Evolutionary conservation across 2,329 filamentous ascomycete genomes (phyloP), one percentile per base, ranked within the genome.

Genomic region (Penicillium digitatum): DNA sequence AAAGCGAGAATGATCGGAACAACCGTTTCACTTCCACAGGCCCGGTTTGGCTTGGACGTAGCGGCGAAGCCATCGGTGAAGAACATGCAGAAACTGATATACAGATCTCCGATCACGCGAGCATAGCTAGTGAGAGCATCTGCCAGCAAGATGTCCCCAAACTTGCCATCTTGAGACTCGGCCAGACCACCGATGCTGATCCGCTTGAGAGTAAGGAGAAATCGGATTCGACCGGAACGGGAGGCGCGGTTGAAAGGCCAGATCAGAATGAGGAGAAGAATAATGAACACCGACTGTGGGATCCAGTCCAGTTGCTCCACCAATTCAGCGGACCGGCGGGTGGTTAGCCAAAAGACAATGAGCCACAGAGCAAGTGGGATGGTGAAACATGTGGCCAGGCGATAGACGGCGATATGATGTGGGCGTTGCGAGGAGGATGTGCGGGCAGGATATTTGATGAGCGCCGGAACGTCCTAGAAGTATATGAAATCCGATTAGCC

Each of bases 111-210:
- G 27, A 95, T 80, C 29, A 96, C 88, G 73, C 95, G 96, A 58
- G 93, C 87, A 72, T 97, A 99, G 67, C 89, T 95, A 39, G 94
- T 99, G 64, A 97, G 76, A 52, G 91, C 93, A 81, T 99, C 94
- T 32, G 94, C 92, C 18, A 99, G 83, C 55, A 99, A 77, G 49
- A 97, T 88, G 70, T 99, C 94, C 53, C 90, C 93, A 67, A 97
- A 97, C 69, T 95, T 96, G 52, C 93, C 91, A 72, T 96, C 89
- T 63, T 89, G 84, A 0, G 89, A 79, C 73, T 93, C 87, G 14
- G 94, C 93, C 24, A 99, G 81, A 0, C 93, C 92, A 24, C 94
- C 94, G 40, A 96, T 77, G 64, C 84, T 84, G 57, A 97, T 85
- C 54, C 94, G 87, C 57, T 85, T 85, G 42, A 97, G 77, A 0